These are phyloP conservation scores for Peniophora sp. DNA, from an alignment of 1,284 basidiomycete species.

Conservation along the genomic window DNA sequence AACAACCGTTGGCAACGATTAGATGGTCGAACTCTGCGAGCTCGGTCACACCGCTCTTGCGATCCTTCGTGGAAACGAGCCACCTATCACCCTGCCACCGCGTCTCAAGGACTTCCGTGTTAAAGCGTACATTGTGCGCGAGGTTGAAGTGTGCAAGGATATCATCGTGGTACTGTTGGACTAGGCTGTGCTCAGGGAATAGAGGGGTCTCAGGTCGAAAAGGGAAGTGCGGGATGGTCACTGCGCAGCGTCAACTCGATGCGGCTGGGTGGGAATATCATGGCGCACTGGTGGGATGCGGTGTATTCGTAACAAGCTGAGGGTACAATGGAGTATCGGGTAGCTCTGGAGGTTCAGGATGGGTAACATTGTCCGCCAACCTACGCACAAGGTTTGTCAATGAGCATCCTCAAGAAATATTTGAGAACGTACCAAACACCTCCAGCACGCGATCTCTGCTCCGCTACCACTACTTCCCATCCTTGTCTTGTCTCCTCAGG, in stretches of 20 bases:
- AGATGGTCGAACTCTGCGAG: conserved; percentile 37
- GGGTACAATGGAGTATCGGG: conserved; percentile 51
- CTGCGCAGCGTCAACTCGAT: conserved; percentile 10
- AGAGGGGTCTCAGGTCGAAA: conserved; percentile 41
- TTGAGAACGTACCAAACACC: conserved; percentile 35
- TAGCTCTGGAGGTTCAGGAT: conserved; percentile 17
- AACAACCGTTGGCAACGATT: conserved; percentile 45
- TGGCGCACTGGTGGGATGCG: conserved; percentile 29
- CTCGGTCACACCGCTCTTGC: conserved; percentile 5
- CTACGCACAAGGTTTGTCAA: neutral
- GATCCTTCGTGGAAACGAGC: conserved; percentile 6
- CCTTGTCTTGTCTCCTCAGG: conserved; percentile 25
- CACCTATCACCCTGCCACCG: conserved; percentile 31
- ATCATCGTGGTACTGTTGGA: conserved; percentile 38
- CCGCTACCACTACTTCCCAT: conserved; percentile 45
- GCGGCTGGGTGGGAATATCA: neutral
- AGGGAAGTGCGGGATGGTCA: conserved; percentile 47
- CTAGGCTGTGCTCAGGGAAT: conserved; percentile 38
- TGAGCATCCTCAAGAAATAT: neutral
- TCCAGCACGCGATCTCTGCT: conserved; percentile 42
- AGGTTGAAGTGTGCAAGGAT: conserved; percentile 33
- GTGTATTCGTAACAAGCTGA: conserved; percentile 43
- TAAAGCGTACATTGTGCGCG: conserved; percentile 30
- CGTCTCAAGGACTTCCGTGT: conserved; percentile 30
- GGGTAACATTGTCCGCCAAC: neutral